phyloP scores from a whole-genome alignment of 2,329 filamentous ascomycete species.

The Aspergillus jensenii region DNA sequence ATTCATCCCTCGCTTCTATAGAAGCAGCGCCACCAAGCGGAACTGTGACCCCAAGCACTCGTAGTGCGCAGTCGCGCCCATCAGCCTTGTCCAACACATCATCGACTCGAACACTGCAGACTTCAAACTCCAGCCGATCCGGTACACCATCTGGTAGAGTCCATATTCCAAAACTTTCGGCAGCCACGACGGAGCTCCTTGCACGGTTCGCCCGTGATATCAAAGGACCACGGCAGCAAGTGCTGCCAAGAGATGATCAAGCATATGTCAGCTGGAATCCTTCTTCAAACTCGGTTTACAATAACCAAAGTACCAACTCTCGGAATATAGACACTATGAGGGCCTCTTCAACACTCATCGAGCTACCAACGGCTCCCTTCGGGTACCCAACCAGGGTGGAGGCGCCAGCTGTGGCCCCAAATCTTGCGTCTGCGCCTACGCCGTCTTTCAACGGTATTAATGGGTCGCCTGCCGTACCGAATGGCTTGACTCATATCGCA shows the following conservation, averaged over 20 bases:
- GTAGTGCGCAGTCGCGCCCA: slow-evolving; percentile 12
- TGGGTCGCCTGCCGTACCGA: not conserved
- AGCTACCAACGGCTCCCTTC: slow-evolving; percentile 26
- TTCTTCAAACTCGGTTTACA: slow-evolving; percentile 3
- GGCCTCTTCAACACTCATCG: slow-evolving; percentile 25
- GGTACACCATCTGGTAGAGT: slow-evolving; percentile 15
- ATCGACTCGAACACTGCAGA: not conserved
- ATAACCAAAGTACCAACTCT: slow-evolving; percentile 3
- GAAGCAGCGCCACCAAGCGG: slow-evolving; percentile 20
- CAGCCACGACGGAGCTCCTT: slow-evolving; percentile 27
- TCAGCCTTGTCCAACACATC: slow-evolving; percentile 15
- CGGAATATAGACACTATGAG: slow-evolving; percentile 18
- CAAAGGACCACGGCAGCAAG: slow-evolving; percentile 15
- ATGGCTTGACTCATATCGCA: not conserved
- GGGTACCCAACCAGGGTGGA: slow-evolving; percentile 15
- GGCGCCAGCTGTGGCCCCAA: slow-evolving; percentile 10
- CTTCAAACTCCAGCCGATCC: slow-evolving; percentile 12
- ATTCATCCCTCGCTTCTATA: slow-evolving; percentile 24
- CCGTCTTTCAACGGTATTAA: not conserved
- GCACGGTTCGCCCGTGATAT: slow-evolving; percentile 24
- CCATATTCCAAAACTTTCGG: slow-evolving; percentile 26
- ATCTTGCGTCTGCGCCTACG: slow-evolving; percentile 1
- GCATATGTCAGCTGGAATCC: slow-evolving; percentile 13
- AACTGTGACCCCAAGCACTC: slow-evolving; percentile 13
- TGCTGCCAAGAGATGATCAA: slow-evolving; percentile 15